A percentile compares a stretch with the other conserved stretches of the same genome.
These are phyloP conservation scores for Phytopythium sindhum DNA, from an alignment of 352 stramenopile species.

Conservation along the genomic window DNA sequence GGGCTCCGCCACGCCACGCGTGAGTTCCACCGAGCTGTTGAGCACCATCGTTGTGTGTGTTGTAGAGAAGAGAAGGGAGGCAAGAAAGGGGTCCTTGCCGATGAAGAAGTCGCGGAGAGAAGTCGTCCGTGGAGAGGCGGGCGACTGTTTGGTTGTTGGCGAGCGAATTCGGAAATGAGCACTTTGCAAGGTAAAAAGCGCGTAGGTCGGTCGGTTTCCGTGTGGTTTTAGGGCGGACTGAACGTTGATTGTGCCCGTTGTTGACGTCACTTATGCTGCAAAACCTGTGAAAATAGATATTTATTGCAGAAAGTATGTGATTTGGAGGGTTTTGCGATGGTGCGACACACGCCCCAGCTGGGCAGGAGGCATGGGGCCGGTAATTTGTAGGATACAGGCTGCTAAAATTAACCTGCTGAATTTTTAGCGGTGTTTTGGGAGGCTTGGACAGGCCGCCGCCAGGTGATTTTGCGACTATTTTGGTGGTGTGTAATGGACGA, in stretches of 20 bases:
- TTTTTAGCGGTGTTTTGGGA: background rate
- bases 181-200: background rate
- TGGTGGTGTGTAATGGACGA: background rate
- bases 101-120: background rate
- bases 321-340: background rate
- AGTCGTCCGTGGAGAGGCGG: background rate
- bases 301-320: constrained; percentile 3
- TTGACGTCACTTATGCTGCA: constrained; percentile 6
- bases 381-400: constrained; percentile 4
- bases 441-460: background rate
- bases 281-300: background rate
- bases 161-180: constrained; percentile 37
- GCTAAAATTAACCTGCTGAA: background rate
- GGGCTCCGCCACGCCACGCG: constrained; percentile 25
- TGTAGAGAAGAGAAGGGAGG: constrained; percentile 2
- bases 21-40: constrained; percentile 47
- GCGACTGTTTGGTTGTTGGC: constrained; percentile 5
- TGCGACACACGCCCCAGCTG: background rate
- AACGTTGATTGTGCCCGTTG: background rate
- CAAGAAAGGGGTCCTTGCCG: too few species aligned
- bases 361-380: too few species aligned
- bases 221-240: background rate
- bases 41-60: constrained; percentile 33
- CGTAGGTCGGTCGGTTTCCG: background rate
- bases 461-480: constrained; percentile 4